A percentile compares a stretch with the other conserved stretches of the same genome.
Conservation (phyloP, 2,329 filamentous ascomycete species). For the Didymellaceae sp. region DNA sequence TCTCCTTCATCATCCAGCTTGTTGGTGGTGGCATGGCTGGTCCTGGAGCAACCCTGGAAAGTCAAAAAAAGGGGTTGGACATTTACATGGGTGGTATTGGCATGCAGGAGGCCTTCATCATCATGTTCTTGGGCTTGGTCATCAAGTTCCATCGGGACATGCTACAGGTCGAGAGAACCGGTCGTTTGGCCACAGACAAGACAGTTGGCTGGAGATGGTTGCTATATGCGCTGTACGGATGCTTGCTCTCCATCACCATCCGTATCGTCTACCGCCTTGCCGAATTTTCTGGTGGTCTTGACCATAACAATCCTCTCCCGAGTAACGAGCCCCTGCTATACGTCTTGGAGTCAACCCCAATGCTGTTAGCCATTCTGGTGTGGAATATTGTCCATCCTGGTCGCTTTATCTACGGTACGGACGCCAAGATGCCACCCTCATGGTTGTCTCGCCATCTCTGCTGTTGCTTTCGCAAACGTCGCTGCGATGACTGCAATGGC, state of each 20-base stretch:
- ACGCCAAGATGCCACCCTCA: conserved; percentile 26
- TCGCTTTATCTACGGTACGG: conserved; percentile 22
- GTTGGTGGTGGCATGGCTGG: conserved; percentile 47
- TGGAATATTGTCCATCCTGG: conserved; percentile 24
- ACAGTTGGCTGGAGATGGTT: conserved; percentile 25
- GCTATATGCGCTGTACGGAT: conserved; percentile 50
- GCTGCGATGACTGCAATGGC: conserved; percentile 24
- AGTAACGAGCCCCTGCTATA: conserved; percentile 61
- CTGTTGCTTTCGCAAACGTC: conserved; percentile 25
- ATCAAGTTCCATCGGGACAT: conserved; percentile 27
- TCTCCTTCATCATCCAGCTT: conserved; percentile 54
- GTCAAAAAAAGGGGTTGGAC: conserved; percentile 48
- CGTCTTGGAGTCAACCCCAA: conserved; percentile 61
- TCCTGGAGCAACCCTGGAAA: conserved; percentile 27
- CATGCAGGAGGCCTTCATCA: conserved; percentile 39
- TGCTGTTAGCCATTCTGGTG: conserved; percentile 52
- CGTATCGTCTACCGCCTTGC: conserved; percentile 39
- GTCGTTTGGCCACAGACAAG: conserved; percentile 17
- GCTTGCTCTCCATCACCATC: conserved; percentile 51
- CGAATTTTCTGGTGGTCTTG: conserved; percentile 59
- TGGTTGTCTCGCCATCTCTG: conserved; percentile 28
- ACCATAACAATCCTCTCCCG: conserved; percentile 53
- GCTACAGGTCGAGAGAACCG: conserved; percentile 22
- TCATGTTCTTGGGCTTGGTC: conserved; percentile 27
- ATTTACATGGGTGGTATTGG: conserved; percentile 48